phyloP scores from a whole-genome alignment of 768 basidiomycete species.

The Tephrocybe rancida region DNA sequence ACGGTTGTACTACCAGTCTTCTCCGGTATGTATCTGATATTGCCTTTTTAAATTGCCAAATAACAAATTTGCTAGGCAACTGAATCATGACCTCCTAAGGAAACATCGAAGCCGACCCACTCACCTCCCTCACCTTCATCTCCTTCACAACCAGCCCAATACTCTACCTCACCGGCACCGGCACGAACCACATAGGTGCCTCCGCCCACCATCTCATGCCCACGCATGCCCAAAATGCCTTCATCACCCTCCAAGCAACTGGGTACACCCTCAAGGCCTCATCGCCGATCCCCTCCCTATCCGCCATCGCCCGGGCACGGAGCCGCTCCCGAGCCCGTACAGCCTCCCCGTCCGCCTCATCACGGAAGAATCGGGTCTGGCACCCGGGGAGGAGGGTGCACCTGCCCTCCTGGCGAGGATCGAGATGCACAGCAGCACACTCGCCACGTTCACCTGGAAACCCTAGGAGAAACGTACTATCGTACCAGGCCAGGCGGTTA shows the following conservation, averaged over 20 bases:
- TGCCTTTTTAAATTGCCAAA: not conserved
- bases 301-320: too few species aligned
- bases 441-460: constrained; percentile 56
- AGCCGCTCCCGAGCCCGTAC: too few species aligned
- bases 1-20: constrained; percentile 64
- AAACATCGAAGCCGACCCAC: constrained; percentile 57
- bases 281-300: constrained; percentile 60
- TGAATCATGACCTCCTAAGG: constrained; percentile 65
- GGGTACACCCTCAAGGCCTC: constrained; percentile 56
- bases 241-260: constrained; percentile 53
- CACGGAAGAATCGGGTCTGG: too few species aligned
- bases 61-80: constrained; percentile 43
- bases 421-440: too few species aligned
- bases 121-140: too few species aligned
- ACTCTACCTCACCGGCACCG: constrained; percentile 63
- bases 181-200: too few species aligned
- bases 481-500: constrained; percentile 52
- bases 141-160: constrained; percentile 57
- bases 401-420: too few species aligned
- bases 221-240: constrained; percentile 38
- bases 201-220: constrained; percentile 58
- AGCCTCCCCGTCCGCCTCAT: too few species aligned
- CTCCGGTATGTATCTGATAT: constrained; percentile 42
- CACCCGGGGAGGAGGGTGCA: too few species aligned
- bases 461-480: constrained; percentile 33